Percentiles rank a stretch among this genome's conserved stretches.
phyloP scores from a whole-genome alignment of 1,139 yeast species.

The Candida pseudocylindracea region DNA sequence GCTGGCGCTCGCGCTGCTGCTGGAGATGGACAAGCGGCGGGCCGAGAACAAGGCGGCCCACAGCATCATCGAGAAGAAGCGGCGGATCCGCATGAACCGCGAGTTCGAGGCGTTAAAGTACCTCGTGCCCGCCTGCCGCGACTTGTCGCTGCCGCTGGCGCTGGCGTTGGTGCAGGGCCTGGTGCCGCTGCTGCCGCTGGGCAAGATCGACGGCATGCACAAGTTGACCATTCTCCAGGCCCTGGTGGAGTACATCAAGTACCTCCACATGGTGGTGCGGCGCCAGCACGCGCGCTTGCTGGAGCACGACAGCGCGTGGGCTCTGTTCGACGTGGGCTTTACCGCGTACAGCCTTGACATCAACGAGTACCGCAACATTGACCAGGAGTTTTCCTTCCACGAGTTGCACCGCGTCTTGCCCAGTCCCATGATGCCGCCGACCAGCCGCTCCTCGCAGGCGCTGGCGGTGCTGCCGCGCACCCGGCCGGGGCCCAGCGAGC shows the following conservation, averaged over 20 bases:
- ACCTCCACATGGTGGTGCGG: conserved; percentile 35
- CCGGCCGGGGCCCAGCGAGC: too few relatives aligned
- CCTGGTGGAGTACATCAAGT: conserved; percentile 58
- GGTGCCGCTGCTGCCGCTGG: conserved; percentile 7
- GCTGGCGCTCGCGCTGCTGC: too few relatives aligned
- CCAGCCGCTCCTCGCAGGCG: too few relatives aligned
- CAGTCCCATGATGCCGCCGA: too few relatives aligned
- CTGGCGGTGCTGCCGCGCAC: too few relatives aligned
- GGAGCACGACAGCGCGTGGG: conserved; percentile 4
- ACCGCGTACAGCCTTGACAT: conserved; percentile 30
- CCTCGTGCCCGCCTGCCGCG: conserved; percentile 58
- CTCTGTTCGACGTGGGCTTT: conserved; percentile 19
- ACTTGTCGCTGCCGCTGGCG: conserved; percentile 1
- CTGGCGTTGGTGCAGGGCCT: not conserved
- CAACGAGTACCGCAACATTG: conserved; percentile 34
- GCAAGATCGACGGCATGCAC: conserved; percentile 45
- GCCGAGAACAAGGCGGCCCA: conserved; percentile 44
- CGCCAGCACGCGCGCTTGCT: conserved; percentile 18
- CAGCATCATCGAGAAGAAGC: conserved; percentile 58
- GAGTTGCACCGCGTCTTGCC: conserved; percentile 4
- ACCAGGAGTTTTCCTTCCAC: conserved; percentile 28
- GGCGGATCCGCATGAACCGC: conserved; percentile 59
- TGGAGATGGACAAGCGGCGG: conserved; percentile 27
- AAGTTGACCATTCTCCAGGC: conserved; percentile 62
- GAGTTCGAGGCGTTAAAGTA: conserved; percentile 67